A percentile compares a stretch with the other conserved stretches of the same genome.
Evolutionary conservation across 345 rosid genomes (phyloP).

Genomic region (Ceriops zippeliana): DNA sequence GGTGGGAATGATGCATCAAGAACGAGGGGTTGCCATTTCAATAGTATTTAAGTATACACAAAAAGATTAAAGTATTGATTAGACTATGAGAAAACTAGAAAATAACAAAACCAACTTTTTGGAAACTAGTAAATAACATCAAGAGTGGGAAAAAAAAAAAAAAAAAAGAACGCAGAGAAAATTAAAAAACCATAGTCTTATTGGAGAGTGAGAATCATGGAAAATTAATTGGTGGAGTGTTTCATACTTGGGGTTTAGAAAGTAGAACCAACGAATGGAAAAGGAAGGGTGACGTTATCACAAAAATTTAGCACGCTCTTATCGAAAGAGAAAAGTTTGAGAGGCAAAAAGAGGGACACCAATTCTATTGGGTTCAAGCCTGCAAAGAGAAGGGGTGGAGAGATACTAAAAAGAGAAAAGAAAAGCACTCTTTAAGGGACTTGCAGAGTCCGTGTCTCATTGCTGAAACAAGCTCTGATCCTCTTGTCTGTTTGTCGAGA

Average conservation of each 20-base stretch:
- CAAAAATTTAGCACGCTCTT: constrained; percentile 38
- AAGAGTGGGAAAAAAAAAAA: not conserved
- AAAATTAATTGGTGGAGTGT: not conserved
- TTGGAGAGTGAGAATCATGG: too few species aligned
- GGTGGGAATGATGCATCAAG: constrained; percentile 79
- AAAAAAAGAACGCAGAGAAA: not conserved
- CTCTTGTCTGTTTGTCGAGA: constrained; percentile 49
- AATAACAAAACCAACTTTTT: constrained; percentile 33
- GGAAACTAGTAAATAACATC: not conserved
- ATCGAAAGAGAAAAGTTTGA: constrained; percentile 29
- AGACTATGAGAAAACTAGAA: not conserved
- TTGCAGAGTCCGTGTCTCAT: constrained; percentile 31
- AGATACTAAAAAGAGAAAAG: constrained; percentile 11
- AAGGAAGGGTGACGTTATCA: constrained; percentile 35
- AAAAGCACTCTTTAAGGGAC: constrained; percentile 26
- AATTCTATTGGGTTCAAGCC: constrained; percentile 34
- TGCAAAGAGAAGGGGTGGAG: constrained; percentile 13
- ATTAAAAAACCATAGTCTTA: not conserved
- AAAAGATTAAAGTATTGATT: not conserved
- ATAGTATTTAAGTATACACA: constrained; percentile 9
- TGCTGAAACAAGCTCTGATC: constrained; percentile 33
- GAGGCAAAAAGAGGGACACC: constrained; percentile 22
- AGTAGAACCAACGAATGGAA: constrained; percentile 12
- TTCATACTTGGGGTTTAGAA: constrained; percentile 1
- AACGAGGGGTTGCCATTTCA: constrained; percentile 41